phyloP scores from a whole-genome alignment of 2,329 filamentous ascomycete species.

The Pseudocercospora vitis region DNA sequence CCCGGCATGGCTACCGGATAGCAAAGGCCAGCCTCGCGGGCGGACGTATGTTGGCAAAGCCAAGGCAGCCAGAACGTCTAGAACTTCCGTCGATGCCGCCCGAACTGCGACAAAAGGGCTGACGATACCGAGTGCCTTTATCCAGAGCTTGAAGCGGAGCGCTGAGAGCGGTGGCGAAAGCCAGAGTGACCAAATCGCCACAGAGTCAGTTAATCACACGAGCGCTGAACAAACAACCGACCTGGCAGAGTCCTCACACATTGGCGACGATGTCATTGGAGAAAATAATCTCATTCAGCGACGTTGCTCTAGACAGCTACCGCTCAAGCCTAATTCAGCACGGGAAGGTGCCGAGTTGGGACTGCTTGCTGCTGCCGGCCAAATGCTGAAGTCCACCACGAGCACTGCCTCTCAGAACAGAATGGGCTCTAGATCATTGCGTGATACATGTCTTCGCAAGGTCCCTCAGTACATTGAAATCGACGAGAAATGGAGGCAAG shows the following conservation, averaged over 20 bases:
- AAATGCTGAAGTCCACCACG: slow-evolving; percentile 9
- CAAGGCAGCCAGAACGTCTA: not conserved
- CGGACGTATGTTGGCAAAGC: slow-evolving; percentile 20
- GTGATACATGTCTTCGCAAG: slow-evolving; percentile 41
- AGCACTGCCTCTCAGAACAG: slow-evolving; percentile 15
- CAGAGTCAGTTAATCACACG: not conserved
- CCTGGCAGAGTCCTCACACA: not conserved
- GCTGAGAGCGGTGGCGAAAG: not conserved
- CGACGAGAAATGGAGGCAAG: slow-evolving; percentile 37
- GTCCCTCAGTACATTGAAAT: slow-evolving; percentile 45
- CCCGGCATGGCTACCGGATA: slow-evolving; percentile 23
- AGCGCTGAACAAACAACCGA: not conserved
- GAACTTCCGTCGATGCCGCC: not conserved
- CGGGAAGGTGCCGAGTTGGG: slow-evolving; percentile 5
- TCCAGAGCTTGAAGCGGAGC: slow-evolving; percentile 12
- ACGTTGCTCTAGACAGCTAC: slow-evolving; percentile 9
- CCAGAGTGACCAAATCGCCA: not conserved
- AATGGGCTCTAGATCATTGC: slow-evolving; percentile 41
- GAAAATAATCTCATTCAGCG: not conserved
- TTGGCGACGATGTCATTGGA: not conserved
- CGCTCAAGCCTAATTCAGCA: slow-evolving; percentile 13
- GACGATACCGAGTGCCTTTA: slow-evolving; percentile 23
- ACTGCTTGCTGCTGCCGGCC: slow-evolving; percentile 1
- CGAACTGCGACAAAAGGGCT: not conserved
- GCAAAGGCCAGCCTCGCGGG: slow-evolving; percentile 7